Base-by-base conservation (phyloP, 2,329 filamentous ascomycete species). In the Fusarium pseudocircinatum region DNA sequence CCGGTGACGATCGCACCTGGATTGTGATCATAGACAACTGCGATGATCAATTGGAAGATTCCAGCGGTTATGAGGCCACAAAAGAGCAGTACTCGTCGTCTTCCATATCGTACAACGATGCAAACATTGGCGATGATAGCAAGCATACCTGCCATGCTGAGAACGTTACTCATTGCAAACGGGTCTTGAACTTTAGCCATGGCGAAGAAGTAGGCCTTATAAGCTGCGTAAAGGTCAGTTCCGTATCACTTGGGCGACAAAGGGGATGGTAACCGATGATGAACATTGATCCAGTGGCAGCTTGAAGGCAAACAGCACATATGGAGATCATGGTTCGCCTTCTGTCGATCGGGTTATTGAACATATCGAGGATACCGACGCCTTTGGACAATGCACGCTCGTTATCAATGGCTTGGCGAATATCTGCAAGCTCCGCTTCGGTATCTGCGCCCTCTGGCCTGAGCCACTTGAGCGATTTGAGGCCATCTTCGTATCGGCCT, bases 171-270 rank as follows among this genome's bases (percentile, higher is more conserved):
- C 74, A 77, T 77, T 0, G 75, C 75, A 22, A 77, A 77, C 0
- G 75, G 75, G 47, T 70, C 71, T 11, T 74, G 58, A 1, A 77
- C 72, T 18, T 75, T 42, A 0, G 75, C 75, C 74, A 77, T 77
- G 2, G 74, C 70, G 5, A 77, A 77, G 46, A 77, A 77, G 18
- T 77, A 77, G 4, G 75, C 75, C 16, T 77, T 77, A 16, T 77
- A 77, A 4, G 74, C 74, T 76, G 6, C 9, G 6, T 12, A 13
- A 18, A 4, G 4, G 4, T 63, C 14, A 62, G 58, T 40, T 12
- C 15, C 1, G 1, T 15, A 14, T 4, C 3, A 0, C 2, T 7
- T 1, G 0, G 20, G 10, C 11, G 20, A 18, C 10, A n/a, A 5
- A 3, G 14, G 7, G 11, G 32, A 7, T 39, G 0, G 4, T 28